Percentiles rank a stretch among this genome's conserved stretches.
Conservation (phyloP, 2,329 filamentous ascomycete genomes). For the Colletotrichum sp. region DNA sequence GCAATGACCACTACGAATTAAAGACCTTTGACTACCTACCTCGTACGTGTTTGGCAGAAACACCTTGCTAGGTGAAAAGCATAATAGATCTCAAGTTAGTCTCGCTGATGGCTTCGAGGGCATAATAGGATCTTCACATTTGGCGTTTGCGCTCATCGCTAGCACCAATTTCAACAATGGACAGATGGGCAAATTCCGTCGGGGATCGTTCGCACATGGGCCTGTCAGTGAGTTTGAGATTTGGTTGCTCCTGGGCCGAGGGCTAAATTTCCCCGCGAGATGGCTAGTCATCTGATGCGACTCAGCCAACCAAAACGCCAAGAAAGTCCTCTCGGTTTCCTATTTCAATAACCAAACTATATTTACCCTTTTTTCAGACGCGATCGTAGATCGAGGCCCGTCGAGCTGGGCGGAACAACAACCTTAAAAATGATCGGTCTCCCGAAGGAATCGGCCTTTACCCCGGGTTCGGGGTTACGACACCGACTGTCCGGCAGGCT, state of each 20-base stretch:
- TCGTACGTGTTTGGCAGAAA: background rate
- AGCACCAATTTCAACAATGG: rapidly evolving
- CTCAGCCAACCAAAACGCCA: background rate
- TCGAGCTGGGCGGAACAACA: background rate
- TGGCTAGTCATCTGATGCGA: background rate
- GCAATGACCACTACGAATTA: rapidly evolving
- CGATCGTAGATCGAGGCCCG: background rate
- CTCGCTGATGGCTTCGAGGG: too few species aligned
- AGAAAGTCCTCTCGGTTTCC: background rate
- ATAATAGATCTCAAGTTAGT: background rate
- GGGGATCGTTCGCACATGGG: background rate
- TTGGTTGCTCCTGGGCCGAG: background rate
- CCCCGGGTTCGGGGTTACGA: background rate
- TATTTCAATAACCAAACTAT: background rate
- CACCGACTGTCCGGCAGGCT: background rate
- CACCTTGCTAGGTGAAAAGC: background rate
- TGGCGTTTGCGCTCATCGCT: rapidly evolving
- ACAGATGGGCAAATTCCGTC: background rate
- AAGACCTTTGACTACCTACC: background rate
- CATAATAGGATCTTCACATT: background rate
- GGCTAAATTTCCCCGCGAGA: background rate
- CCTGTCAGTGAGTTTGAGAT: background rate
- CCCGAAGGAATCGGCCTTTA: background rate
- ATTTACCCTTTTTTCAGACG: background rate
- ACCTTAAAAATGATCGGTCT: background rate